phyloP scores from a whole-genome alignment of 805 yeast genomes.

The Kodamaea kakaduensis region DNA sequence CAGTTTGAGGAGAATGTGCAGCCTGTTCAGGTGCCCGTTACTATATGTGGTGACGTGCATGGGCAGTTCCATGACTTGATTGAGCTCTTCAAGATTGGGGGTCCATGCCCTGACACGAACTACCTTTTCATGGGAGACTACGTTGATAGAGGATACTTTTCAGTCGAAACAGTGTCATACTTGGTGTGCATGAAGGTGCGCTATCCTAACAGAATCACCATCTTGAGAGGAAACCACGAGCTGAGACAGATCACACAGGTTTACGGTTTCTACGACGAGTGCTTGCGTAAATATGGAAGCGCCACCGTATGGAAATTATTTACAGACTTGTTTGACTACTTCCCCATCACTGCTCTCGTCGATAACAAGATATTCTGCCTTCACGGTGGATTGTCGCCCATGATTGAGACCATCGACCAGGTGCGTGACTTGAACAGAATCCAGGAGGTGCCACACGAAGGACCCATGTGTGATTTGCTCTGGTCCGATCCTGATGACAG shows the following conservation, averaged over 20 bases:
- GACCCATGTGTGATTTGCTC: slow-evolving; percentile 93
- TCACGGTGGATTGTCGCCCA: slow-evolving; percentile 93
- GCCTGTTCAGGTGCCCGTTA: slow-evolving; percentile 92
- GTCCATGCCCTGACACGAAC: slow-evolving; percentile 49
- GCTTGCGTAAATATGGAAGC: slow-evolving; percentile 86
- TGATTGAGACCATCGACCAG: slow-evolving; percentile 90
- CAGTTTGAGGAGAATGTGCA: slow-evolving; percentile 93
- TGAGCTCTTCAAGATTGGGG: slow-evolving; percentile 88
- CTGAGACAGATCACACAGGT: slow-evolving; percentile 95
- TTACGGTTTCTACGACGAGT: slow-evolving; percentile 93
- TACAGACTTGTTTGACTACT: slow-evolving; percentile 87
- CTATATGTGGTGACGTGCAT: slow-evolving; percentile 95
- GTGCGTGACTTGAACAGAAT: slow-evolving; percentile 85
- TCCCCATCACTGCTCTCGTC: slow-evolving; percentile 90
- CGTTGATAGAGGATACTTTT: slow-evolving; percentile 86
- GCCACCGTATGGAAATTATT: slow-evolving; percentile 93
- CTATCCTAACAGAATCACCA: slow-evolving; percentile 87
- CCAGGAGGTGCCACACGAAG: slow-evolving; percentile 97
- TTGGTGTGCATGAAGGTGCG: slow-evolving; percentile 89
- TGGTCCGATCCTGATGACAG: slow-evolving; percentile 98
- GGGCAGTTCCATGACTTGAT: slow-evolving; percentile 95
- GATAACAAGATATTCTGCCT: slow-evolving; percentile 88
- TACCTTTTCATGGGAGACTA: slow-evolving; percentile 58
- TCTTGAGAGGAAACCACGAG: slow-evolving; percentile 92
- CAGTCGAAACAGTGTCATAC: slow-evolving; percentile 87